These are phyloP conservation scores for Paracoccidioides brasiliensis DNA, from an alignment of 2,329 filamentous ascomycete species.

Conservation along the genomic window DNA sequence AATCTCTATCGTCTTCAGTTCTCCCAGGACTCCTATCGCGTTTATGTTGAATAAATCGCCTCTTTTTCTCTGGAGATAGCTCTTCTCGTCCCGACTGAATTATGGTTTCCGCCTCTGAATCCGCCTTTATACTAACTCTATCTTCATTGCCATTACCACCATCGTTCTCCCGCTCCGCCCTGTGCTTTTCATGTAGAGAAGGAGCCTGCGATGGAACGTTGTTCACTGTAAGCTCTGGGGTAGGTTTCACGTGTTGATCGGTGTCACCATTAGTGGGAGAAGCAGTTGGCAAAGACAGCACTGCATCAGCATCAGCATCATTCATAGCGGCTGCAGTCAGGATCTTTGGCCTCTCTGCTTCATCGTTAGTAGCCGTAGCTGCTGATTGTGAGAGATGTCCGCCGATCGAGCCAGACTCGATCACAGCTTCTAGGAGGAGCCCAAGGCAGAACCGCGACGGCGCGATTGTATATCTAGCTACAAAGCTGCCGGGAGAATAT, in stretches of 20 bases:
- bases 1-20: conserved; percentile 12
- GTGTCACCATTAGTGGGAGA: conserved; percentile 12
- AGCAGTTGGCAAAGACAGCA: conserved; percentile 26
- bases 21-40: conserved; percentile 9
- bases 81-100: conserved; percentile 36
- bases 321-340: conserved; percentile 35
- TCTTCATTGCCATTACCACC: conserved; percentile 15
- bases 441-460: conserved; percentile 3
- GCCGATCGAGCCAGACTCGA: background rate
- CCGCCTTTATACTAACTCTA: conserved; percentile 27
- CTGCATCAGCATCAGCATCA: conserved; percentile 33
- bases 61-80: conserved; percentile 35
- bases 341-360: conserved; percentile 27
- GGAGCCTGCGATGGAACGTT: background rate
- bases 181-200: background rate
- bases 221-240: background rate
- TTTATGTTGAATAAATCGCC: conserved; percentile 28
- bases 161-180: background rate
- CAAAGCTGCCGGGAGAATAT: background rate
- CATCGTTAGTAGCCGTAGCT: conserved; percentile 32
- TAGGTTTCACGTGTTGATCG: conserved; percentile 1
- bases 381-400: conserved; percentile 15
- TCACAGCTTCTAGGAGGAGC: conserved; percentile 17
- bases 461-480: background rate
- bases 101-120: conserved; percentile 38